Percentiles rank a stretch among this genome's conserved stretches.
Conservation (phyloP, 75 land plant genomes). For the Azolla pinnata region DNA sequence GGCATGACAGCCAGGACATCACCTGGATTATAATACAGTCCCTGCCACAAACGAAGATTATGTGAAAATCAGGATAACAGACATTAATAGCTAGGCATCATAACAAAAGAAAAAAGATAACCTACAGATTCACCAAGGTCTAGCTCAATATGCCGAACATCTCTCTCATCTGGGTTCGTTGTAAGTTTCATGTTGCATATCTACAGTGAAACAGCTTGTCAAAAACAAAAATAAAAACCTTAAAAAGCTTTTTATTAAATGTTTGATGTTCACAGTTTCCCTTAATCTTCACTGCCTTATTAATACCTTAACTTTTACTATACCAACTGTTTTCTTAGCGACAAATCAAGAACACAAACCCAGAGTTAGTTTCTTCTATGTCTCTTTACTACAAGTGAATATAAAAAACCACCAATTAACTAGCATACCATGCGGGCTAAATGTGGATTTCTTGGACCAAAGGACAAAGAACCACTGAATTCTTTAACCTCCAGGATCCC, state of each 20-base stretch:
- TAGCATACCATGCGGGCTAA: constrained; percentile 2
- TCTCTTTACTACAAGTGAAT: not conserved
- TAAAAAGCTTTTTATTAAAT: too few relatives aligned
- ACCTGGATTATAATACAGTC: constrained; percentile 55
- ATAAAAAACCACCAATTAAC: not conserved
- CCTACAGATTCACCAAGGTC: constrained; percentile 43
- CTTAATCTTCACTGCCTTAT: too few relatives aligned
- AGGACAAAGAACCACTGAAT: not conserved
- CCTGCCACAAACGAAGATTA: constrained; percentile 15
- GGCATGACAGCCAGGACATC: constrained; percentile 81
- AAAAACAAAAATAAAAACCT: too few relatives aligned
- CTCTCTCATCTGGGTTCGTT: constrained; percentile 38
- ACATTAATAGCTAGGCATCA: not conserved
- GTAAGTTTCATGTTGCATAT: constrained; percentile 49
- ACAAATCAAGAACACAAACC: too few relatives aligned
- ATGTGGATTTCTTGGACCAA: constrained; percentile 7
- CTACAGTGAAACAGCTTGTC: too few relatives aligned
- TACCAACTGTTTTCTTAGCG: too few relatives aligned
- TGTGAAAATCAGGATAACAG: not conserved
- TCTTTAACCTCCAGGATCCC: not conserved
- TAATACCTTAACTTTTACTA: too few relatives aligned
- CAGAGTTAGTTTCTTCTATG: too few relatives aligned
- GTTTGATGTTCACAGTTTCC: too few relatives aligned
- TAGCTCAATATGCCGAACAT: constrained; percentile 87
- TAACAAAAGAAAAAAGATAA: not conserved